Evolutionary conservation across 2,329 filamentous ascomycete species (phyloP), one percentile per base, ranked within the genome.

Genomic region (Didymella arachidicola): DNA sequence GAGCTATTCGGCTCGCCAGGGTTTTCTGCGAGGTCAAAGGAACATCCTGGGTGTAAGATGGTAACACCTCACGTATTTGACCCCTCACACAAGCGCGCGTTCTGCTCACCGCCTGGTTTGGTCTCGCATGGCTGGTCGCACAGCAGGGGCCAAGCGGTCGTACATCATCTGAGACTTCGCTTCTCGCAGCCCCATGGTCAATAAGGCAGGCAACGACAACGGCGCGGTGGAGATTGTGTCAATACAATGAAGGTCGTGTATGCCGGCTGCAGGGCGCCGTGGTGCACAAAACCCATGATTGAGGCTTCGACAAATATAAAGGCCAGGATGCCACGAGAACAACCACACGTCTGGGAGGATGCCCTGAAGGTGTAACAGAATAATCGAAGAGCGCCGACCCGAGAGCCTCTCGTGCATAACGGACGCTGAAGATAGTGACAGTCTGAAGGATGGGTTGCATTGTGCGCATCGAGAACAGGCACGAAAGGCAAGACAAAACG

Each of bases 291-390:
- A 32, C 26, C 42, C 42, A 47, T 29, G 29, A 43, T 25, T 22
- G 19, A 34, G 32, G 26, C 50, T 27, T 18, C 25, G 53, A 34
- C 32, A 36, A 22, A 19, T 32, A 32, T 25, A 19, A 11, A 32
- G 29, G 26, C 56, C 34, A 39, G 56, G 56, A 46, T 59, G 50
- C 56, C 56, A 59, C 50, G 56, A 59, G 56, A 59, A 54, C 38
- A 8, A 51, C 56, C 56, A 50, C 22, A 43, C 16, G 25, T 32
- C 27, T 46, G 50, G 46, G 47, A 38, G 16, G 29, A 26, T 26
- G 41, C 16, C 32, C 32, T 22, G 16, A n/a, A 8, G 45, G 49
- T 18, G 50, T 54, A 59, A 59, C 56, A 46, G 56, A 53, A 59
- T 30, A 32, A 50, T 50, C 39, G 50, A 59, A 54, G 26, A 41